Conservation (phyloP, 371 early-diverging fungal genomes). For the Amoeboradix gromovi region DNA sequence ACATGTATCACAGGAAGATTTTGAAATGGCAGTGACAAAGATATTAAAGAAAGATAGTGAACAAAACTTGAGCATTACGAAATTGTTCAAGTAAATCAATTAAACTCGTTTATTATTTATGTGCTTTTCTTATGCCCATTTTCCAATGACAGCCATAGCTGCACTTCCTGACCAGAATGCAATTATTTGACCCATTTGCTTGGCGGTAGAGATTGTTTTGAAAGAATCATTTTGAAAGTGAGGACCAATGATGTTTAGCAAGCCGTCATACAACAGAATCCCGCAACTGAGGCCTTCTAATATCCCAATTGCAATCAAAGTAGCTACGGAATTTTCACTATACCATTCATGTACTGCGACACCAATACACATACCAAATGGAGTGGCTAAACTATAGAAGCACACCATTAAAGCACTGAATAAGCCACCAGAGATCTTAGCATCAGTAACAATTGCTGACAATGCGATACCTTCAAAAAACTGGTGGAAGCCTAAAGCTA, state of each 20-base stretch:
- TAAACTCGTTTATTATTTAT: too few relatives aligned
- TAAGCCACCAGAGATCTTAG: neutral
- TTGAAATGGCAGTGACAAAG: slow-evolving; percentile 96
- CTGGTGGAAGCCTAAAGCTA: slow-evolving; percentile 65
- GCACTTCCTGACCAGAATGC: slow-evolving; percentile 32
- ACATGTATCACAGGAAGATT: slow-evolving; percentile 98
- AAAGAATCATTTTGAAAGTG: slow-evolving; percentile 29
- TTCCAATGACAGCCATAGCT: slow-evolving; percentile 40
- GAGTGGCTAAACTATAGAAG: slow-evolving; percentile 31
- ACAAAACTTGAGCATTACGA: slow-evolving; percentile 1
- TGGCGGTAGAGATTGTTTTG: slow-evolving; percentile 10
- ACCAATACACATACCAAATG: slow-evolving; percentile 43
- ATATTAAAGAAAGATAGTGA: slow-evolving; percentile 1
- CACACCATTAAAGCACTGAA: slow-evolving; percentile 14
- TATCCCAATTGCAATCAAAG: slow-evolving; percentile 34
- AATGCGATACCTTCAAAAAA: slow-evolving; percentile 62
- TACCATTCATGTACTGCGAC: slow-evolving; percentile 27
- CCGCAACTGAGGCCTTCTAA: slow-evolving; percentile 43
- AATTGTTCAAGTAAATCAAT: slow-evolving; percentile 2
- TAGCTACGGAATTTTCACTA: slow-evolving; percentile 19
- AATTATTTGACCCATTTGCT: slow-evolving; percentile 15
- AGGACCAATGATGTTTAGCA: slow-evolving; percentile 35
- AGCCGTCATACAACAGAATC: slow-evolving; percentile 41
- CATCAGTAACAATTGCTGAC: slow-evolving; percentile 2
- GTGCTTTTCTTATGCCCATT: slow-evolving; percentile 47